phyloP scores from a whole-genome alignment of 2,329 filamentous ascomycete genomes.

The Fusarium hostae region DNA sequence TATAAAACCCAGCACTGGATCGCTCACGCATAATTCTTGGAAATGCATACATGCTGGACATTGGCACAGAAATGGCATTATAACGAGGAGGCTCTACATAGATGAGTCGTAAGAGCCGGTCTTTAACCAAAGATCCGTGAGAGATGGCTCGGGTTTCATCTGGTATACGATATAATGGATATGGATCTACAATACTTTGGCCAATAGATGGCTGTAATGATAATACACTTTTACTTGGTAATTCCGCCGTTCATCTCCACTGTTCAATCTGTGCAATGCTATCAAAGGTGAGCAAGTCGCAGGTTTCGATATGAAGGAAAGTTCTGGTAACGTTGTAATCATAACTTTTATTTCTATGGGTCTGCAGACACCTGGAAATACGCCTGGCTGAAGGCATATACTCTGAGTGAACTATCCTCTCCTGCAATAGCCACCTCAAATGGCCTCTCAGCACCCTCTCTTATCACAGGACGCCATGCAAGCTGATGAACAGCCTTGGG shows the following conservation, averaged over 20 bases:
- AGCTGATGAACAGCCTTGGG: constrained; percentile 75
- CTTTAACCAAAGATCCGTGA: not conserved
- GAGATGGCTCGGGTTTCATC: not conserved
- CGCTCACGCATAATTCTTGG: not conserved
- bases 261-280: not conserved
- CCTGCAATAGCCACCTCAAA: constrained; percentile 65
- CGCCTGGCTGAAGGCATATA: constrained; percentile 59
- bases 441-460: constrained; percentile 43
- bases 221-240: constrained; percentile 26
- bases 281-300: not conserved
- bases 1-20: constrained; percentile 39
- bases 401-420: constrained; percentile 69
- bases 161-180: constrained; percentile 36
- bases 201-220: constrained; percentile 37
- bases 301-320: not conserved
- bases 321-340: not conserved
- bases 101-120: not conserved
- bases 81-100: not conserved
- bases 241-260: not conserved
- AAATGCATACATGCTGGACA: not conserved
- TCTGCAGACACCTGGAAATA: constrained; percentile 39
- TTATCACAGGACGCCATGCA: constrained; percentile 69
- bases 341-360: constrained; percentile 29
- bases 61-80: not conserved
- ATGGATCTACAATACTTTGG: constrained; percentile 30